Evolutionary conservation across 1,284 basidiomycete genomes (phyloP), one percentile per base, ranked within the genome.

Genomic region (Ustilago esculenta): DNA sequence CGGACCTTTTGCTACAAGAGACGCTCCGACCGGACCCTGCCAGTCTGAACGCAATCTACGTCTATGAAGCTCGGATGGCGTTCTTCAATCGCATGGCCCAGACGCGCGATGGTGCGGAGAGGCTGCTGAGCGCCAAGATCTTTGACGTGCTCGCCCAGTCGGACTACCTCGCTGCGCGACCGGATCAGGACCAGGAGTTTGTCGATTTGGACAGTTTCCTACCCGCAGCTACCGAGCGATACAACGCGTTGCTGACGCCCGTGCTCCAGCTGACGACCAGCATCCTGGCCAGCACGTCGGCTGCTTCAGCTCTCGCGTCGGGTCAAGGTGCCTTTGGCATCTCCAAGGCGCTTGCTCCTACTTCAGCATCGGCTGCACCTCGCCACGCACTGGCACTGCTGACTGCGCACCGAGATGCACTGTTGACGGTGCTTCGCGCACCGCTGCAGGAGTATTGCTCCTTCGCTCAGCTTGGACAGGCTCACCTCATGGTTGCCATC

Each of bases 21-120:
- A 89, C 94, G 15, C 85, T 98, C 10, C 89, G 89, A 74, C 90
- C 92, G 11, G 93, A 97, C 82, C 92, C 94, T 45, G 90, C 92
- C 91, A 91, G 92, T 64, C 84, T 98, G 18, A 95, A 97, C 77
- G 86, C 92, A 0, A 85, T 95, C 41, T 98, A 96, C 83, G 92
- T 98, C 14, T 98, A 95, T 77, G 95, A 98, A 82, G 88, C 94
- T 14, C 94, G 94, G 83, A 89, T 96, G 86, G 90, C 92, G 0
- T 85, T 96, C 68, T 88, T 98, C 53, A 87, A 90, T 24, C 87
- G 92, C 25, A 87, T 97, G 83, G 89, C 92, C 0, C 89, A 92
- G 76, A 90, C 88, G 0, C 85, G 90, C 41, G 84, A 86, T 65
- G 94, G 94, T 3, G 92, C 93, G 0, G 93, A 96, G 78, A 87